Percentiles rank a stretch among this genome's conserved stretches.
These are phyloP conservation scores for Paracorniculantispora psalliotae DNA, from an alignment of 2,329 filamentous ascomycete genomes.

Conservation along the genomic window DNA sequence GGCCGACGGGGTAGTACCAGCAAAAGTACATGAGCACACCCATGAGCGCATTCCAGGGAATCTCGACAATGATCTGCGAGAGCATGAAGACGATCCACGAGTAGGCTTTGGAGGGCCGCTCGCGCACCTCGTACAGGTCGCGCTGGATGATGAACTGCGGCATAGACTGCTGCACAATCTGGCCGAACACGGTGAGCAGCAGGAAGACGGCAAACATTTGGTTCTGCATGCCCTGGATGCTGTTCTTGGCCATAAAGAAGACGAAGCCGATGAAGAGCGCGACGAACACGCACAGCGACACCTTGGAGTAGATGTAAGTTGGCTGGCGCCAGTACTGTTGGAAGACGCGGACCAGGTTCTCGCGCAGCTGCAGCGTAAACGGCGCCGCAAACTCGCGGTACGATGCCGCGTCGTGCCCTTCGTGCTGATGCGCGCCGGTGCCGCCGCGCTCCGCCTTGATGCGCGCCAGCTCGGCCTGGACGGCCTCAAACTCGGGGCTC, in stretches of 20 bases:
- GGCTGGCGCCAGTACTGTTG: slow-evolving; percentile 91
- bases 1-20: slow-evolving; percentile 83
- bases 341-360: slow-evolving; percentile 71
- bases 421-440: slow-evolving; percentile 21
- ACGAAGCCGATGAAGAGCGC: slow-evolving; percentile 78
- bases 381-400: slow-evolving; percentile 79
- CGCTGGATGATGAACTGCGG: slow-evolving; percentile 81
- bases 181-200: slow-evolving; percentile 74
- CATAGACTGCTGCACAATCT: slow-evolving; percentile 76
- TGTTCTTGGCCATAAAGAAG: slow-evolving; percentile 67
- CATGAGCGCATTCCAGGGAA: slow-evolving; percentile 79
- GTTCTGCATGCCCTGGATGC: slow-evolving; percentile 75
- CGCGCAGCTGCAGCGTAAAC: slow-evolving; percentile 60
- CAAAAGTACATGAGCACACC: slow-evolving; percentile 69
- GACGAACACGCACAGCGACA: slow-evolving; percentile 57
- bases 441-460: slow-evolving; percentile 43
- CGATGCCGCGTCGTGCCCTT: slow-evolving; percentile 36
- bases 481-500: slow-evolving; percentile 49
- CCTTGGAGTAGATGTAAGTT: slow-evolving; percentile 82
- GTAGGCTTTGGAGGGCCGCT: slow-evolving; percentile 79
- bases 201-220: slow-evolving; percentile 86
- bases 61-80: slow-evolving; percentile 75
- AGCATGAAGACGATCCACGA: slow-evolving; percentile 83
- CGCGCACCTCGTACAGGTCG: slow-evolving; percentile 77
- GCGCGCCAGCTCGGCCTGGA: slow-evolving; percentile 53